Percentiles rank a stretch among this genome's conserved stretches.
These are phyloP conservation scores for Pythium volutum DNA, from an alignment of 352 stramenopile genomes.

Conservation along the genomic window DNA sequence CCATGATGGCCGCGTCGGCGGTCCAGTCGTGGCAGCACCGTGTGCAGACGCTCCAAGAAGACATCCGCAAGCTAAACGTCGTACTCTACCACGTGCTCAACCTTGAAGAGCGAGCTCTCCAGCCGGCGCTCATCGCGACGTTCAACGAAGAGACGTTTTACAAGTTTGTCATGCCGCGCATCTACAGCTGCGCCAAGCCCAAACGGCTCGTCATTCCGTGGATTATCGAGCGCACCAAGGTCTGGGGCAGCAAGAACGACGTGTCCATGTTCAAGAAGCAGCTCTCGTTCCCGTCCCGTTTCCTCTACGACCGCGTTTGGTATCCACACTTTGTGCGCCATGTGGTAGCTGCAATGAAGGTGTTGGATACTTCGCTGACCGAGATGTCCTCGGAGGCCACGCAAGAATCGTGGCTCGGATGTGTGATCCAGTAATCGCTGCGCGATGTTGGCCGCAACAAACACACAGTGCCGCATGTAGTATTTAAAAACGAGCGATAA, in stretches of 20 bases:
- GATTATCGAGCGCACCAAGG: constrained; percentile 73
- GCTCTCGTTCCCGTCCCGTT: constrained; percentile 66
- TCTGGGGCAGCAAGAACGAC: constrained; percentile 62
- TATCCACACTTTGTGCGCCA: constrained; percentile 66
- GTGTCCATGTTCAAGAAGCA: constrained; percentile 68
- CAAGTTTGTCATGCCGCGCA: constrained; percentile 69
- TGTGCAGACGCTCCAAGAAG: constrained; percentile 49
- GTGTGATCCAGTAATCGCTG: constrained; percentile 50
- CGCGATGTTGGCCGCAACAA: not conserved
- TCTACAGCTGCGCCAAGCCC: constrained; percentile 59
- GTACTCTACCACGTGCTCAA: constrained; percentile 63
- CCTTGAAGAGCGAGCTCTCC: constrained; percentile 61
- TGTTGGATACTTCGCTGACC: constrained; percentile 43
- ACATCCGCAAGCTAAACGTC: constrained; percentile 73
- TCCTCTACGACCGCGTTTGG: constrained; percentile 81
- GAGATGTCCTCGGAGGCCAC: constrained; percentile 29
- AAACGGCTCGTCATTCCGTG: constrained; percentile 75
- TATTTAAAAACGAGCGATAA: constrained; percentile 22
- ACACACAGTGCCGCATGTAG: not conserved
- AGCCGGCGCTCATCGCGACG: constrained; percentile 51
- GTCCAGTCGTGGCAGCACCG: constrained; percentile 42
- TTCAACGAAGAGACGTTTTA: constrained; percentile 76
- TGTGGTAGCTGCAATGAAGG: constrained; percentile 70
- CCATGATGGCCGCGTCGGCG: constrained; percentile 46
- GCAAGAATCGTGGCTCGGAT: constrained; percentile 62